Conservation (phyloP, 306 rosid genomes). For the Hippophae rhamnoides region DNA sequence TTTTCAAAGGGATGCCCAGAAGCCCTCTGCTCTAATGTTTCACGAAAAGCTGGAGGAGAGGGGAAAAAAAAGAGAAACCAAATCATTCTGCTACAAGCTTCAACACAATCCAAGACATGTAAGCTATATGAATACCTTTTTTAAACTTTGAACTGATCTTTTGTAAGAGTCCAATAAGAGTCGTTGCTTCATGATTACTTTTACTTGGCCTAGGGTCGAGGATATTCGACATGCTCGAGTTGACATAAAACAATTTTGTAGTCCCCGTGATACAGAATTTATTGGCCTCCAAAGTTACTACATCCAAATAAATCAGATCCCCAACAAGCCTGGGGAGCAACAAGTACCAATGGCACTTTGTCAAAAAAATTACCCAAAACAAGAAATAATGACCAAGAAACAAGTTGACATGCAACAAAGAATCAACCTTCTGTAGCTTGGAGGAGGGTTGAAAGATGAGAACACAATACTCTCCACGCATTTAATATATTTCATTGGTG, state of each 20-base stretch:
- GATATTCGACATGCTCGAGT: conserved; percentile 57
- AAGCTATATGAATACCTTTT: conserved; percentile 39
- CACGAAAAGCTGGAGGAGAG: conserved; percentile 57
- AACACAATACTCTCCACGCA: conserved; percentile 84
- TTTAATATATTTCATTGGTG: conserved; percentile 64
- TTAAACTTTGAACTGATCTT: conserved; percentile 85
- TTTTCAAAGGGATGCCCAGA: conserved; percentile 97
- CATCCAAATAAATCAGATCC: conserved; percentile 94
- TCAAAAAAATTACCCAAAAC: conserved; percentile 8
- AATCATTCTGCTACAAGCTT: conserved; percentile 7
- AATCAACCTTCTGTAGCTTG: conserved; percentile 83
- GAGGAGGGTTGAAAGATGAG: conserved; percentile 96
- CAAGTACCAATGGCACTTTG: conserved; percentile 11
- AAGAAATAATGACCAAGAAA: not conserved
- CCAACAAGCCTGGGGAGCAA: conserved; percentile 70
- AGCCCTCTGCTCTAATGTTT: conserved; percentile 81
- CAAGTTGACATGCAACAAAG: conserved; percentile 3
- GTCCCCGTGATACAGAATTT: conserved; percentile 81
- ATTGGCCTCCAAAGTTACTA: conserved; percentile 71
- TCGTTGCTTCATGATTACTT: conserved; percentile 66
- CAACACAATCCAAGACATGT: conserved; percentile 2
- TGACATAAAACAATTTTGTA: conserved; percentile 69
- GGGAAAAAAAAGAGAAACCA: not conserved
- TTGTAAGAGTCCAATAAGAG: conserved; percentile 78
- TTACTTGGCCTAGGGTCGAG: conserved; percentile 79